phyloP scores from a whole-genome alignment of 768 basidiomycete species.

The Tylopilus cervinicoccineus region DNA sequence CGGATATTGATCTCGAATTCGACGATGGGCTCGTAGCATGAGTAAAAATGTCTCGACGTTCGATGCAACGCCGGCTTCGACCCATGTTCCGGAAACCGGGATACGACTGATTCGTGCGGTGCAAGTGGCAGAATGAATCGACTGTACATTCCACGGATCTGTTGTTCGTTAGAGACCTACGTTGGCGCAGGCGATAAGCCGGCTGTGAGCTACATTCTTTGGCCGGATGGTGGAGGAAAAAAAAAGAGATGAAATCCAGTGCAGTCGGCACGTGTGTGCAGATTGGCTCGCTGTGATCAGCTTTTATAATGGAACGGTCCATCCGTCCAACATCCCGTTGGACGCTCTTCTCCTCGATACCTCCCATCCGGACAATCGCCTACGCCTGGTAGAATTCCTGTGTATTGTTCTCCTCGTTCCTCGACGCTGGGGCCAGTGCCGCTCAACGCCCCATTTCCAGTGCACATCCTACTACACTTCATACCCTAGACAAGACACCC shows the following conservation, averaged over 20 bases:
- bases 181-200: background rate
- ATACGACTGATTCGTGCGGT: background rate
- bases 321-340: slow-evolving; percentile 5
- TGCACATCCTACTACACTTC: background rate
- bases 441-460: background rate
- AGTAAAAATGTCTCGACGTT: background rate
- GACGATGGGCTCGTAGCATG: background rate
- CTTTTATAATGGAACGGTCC: slow-evolving; percentile 30
- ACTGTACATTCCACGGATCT: background rate
- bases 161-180: no score
- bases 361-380: background rate
- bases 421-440: background rate
- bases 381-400: background rate
- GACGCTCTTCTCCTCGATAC: slow-evolving; percentile 3
- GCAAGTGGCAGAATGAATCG: background rate
- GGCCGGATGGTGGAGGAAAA: background rate
- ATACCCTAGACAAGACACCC: slow-evolving; percentile 1
- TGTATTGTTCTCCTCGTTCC: background rate
- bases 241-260: slow-evolving; percentile 9
- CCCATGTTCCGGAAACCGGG: background rate
- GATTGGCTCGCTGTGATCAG: slow-evolving; percentile 24
- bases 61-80: background rate
- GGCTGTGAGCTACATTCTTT: background rate
- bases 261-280: slow-evolving; percentile 26
- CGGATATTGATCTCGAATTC: background rate